Evolutionary conservation across 106 monocot species (phyloP).

Genomic region (Apostasia shenzhenica): DNA sequence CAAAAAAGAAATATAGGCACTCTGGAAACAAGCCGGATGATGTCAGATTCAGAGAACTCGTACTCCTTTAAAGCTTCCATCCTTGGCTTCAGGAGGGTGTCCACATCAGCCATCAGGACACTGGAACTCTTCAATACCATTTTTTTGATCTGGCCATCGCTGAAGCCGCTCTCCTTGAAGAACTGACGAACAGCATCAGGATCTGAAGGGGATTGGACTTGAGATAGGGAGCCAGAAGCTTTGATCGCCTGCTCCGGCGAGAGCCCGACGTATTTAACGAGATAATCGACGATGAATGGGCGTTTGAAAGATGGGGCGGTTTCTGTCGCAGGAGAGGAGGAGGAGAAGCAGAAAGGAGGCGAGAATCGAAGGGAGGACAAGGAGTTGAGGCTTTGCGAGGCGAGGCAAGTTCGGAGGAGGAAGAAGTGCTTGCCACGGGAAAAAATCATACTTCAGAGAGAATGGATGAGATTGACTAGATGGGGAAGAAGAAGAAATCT

Average conservation of each 20-base stretch:
- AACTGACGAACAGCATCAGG: conserved; percentile 23
- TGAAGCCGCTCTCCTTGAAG: conserved; percentile 7
- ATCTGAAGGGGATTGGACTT: conserved; percentile 14
- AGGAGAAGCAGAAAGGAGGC: not conserved
- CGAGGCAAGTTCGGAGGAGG: too few species aligned
- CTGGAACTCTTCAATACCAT: not conserved
- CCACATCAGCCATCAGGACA: conserved; percentile 19
- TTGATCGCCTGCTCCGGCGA: conserved; percentile 18
- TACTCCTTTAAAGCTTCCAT: conserved; percentile 6
- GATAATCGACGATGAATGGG: conserved; percentile 15
- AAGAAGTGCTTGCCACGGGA: too few species aligned
- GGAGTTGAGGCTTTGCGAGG: too few species aligned
- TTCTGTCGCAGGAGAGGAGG: not conserved
- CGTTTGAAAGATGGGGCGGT: conserved; percentile 1
- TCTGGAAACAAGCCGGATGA: conserved; percentile 3
- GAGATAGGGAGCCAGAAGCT: conserved; percentile 9
- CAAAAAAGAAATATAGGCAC: not conserved
- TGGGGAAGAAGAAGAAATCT: too few species aligned
- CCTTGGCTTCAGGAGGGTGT: conserved; percentile 26
- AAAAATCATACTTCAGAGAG: too few species aligned
- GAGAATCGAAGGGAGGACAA: too few species aligned
- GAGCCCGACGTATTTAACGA: conserved; percentile 20
- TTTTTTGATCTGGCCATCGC: conserved; percentile 8
- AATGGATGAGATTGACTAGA: too few species aligned
- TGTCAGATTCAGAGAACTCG: conserved; percentile 13